Conservation (phyloP, 345 rosid species). For the Boechera divaricarpa region DNA sequence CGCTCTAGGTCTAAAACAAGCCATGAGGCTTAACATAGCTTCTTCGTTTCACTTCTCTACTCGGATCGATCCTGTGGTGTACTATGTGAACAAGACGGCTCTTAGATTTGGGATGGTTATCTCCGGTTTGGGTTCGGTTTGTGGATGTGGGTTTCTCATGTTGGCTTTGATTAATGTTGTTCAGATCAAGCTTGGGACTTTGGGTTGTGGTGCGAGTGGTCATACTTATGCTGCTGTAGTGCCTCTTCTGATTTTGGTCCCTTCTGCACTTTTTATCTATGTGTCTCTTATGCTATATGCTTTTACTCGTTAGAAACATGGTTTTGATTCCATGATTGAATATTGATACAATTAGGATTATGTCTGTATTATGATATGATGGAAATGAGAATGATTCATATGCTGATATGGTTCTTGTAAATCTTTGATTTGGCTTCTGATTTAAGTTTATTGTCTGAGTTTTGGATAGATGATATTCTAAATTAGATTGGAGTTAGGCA, state of each 20-base stretch:
- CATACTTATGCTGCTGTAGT: slow-evolving; percentile 68
- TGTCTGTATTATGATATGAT: slow-evolving; percentile 25
- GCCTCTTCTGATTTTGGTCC: slow-evolving; percentile 77
- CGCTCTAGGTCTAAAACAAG: slow-evolving; percentile 86
- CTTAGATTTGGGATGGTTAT: slow-evolving; percentile 82
- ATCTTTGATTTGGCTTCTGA: slow-evolving; percentile 17
- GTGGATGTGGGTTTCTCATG: slow-evolving; percentile 73
- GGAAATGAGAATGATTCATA: slow-evolving; percentile 36
- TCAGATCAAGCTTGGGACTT: slow-evolving; percentile 77
- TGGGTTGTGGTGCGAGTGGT: slow-evolving; percentile 72
- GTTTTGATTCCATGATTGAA: slow-evolving; percentile 1
- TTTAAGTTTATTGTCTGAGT: not conserved
- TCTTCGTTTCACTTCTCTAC: slow-evolving; percentile 33
- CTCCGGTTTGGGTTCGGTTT: slow-evolving; percentile 73
- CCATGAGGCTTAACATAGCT: slow-evolving; percentile 57
- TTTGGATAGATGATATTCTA: slow-evolving; percentile 20
- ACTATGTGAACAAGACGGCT: slow-evolving; percentile 52
- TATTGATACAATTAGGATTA: slow-evolving; percentile 4
- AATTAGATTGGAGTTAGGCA: not conserved
- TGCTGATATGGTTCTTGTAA: slow-evolving; percentile 37
- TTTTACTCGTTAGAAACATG: slow-evolving; percentile 57
- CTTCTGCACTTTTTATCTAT: slow-evolving; percentile 61
- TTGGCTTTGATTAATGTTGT: slow-evolving; percentile 77
- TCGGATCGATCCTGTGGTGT: slow-evolving; percentile 39
- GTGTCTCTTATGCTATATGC: slow-evolving; percentile 65